These are phyloP conservation scores for Ceratobasidium sp. DNA, from an alignment of 1,284 basidiomycete species.

Conservation along the genomic window DNA sequence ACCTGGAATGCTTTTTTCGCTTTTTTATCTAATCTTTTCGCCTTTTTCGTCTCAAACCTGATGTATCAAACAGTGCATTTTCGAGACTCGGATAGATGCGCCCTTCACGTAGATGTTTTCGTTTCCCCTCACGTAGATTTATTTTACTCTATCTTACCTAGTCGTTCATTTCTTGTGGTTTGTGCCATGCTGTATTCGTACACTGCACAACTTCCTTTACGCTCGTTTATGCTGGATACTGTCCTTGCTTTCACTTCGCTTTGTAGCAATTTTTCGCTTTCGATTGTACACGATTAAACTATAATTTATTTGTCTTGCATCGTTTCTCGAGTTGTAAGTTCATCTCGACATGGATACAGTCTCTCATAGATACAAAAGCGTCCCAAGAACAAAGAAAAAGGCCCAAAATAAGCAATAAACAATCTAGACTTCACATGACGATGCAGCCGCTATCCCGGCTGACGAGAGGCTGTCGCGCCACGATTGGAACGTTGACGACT, in stretches of 20 bases:
- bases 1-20: slow-evolving; percentile 35
- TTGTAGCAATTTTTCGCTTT: too few relatives aligned
- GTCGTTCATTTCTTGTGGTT: background rate
- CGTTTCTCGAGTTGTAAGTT: background rate
- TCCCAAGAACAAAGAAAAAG: slow-evolving; percentile 14
- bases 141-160: background rate
- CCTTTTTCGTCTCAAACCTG: slow-evolving; percentile 15
- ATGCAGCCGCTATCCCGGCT: slow-evolving; percentile 10
- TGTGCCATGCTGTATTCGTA: slow-evolving; percentile 16
- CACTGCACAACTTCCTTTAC: background rate
- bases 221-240: background rate
- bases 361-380: background rate
- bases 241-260: too few relatives aligned
- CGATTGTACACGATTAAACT: background rate
- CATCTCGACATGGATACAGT: slow-evolving; percentile 17
- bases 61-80: slow-evolving; percentile 30
- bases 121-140: background rate
- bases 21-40: slow-evolving; percentile 51
- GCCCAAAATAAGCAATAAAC: background rate
- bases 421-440: slow-evolving; percentile 32
- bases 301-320: slow-evolving; percentile 20
- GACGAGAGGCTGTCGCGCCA: background rate
- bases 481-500: slow-evolving; percentile 16
- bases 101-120: slow-evolving; percentile 2
- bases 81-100: slow-evolving; percentile 32